phyloP scores from a whole-genome alignment of 139 green algal genomes.

The Chlorella sp. region DNA sequence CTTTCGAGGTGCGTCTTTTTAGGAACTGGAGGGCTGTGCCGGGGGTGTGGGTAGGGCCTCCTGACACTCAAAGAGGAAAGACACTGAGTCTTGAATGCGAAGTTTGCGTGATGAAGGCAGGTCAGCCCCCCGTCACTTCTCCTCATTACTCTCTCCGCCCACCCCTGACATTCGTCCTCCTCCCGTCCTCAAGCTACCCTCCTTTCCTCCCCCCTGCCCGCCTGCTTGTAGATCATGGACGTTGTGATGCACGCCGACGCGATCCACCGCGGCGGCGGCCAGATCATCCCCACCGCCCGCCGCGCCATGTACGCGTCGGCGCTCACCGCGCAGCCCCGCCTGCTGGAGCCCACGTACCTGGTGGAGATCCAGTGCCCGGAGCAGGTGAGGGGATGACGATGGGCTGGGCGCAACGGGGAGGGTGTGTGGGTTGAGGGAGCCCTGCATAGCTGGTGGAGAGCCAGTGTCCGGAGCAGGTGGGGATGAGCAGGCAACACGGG shows the following conservation, averaged over 20 bases:
- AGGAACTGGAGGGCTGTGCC: not conserved
- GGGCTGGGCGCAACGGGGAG: not conserved
- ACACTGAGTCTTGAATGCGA: too few species aligned
- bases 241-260: conserved; percentile 98
- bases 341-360: conserved; percentile 98
- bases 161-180: not conserved
- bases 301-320: conserved; percentile 94
- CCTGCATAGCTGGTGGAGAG: conserved; percentile 99
- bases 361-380: conserved; percentile 99
- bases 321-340: conserved; percentile 91
- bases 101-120: too few species aligned
- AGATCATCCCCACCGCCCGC: conserved; percentile 98
- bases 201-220: not conserved
- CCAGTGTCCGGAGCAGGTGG: conserved; percentile 91
- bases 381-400: conserved; percentile 44
- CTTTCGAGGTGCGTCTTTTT: conserved; percentile 93
- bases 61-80: too few species aligned
- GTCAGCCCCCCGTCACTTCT: too few species aligned
- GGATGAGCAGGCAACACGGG: not conserved
- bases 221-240: conserved; percentile 72
- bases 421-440: conserved; percentile 5
- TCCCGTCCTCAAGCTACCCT: not conserved
- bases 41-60: too few species aligned
- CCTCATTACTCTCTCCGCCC: not conserved
- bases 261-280: conserved; percentile 98